A percentile compares a stretch with the other conserved stretches of the same genome.
Conservation (phyloP, 345 rosid species). For the Salix exigua region DNA sequence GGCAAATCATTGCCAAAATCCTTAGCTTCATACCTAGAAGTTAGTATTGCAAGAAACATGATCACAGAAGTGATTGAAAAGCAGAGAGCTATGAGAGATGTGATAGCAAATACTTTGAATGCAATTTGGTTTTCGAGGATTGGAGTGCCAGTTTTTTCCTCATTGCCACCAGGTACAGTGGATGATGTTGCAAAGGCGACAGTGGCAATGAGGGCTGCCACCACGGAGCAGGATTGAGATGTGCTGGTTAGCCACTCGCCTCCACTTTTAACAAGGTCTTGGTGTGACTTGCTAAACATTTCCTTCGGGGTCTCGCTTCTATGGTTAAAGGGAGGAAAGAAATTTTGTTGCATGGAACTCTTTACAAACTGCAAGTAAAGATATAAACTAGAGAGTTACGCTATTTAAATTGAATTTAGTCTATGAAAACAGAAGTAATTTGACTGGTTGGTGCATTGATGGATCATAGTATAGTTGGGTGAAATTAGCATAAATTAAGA, state of each 20-base stretch:
- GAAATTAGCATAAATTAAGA: no score
- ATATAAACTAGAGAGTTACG: no score
- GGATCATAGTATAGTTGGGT: no score
- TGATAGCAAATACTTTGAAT: conserved; percentile 21
- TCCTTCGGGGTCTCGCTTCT: conserved; percentile 25
- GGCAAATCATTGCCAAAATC: conserved; percentile 16
- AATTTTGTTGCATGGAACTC: conserved; percentile 33
- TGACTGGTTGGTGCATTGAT: no score
- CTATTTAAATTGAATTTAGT: no score
- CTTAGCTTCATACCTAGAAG: conserved; percentile 19
- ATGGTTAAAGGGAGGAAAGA: conserved; percentile 32
- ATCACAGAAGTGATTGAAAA: conserved; percentile 23
- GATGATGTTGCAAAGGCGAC: conserved; percentile 51
- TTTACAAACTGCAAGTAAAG: conserved; percentile 38
- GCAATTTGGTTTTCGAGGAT: conserved; percentile 2
- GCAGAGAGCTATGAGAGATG: conserved; percentile 26
- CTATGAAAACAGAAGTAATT: no score
- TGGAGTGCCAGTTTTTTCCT: neutral
- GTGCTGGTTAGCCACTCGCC: conserved; percentile 48
- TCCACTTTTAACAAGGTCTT: conserved; percentile 30
- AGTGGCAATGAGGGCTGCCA: conserved; percentile 52
- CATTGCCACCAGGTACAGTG: conserved; percentile 31
- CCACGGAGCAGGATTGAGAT: conserved; percentile 50
- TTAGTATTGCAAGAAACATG: conserved; percentile 28
- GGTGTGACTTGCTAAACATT: conserved; percentile 37